A percentile compares a stretch with the other conserved stretches of the same genome.
phyloP scores from a whole-genome alignment of 176 grass and related monocot species.

The Tuctoria greenei region DNA sequence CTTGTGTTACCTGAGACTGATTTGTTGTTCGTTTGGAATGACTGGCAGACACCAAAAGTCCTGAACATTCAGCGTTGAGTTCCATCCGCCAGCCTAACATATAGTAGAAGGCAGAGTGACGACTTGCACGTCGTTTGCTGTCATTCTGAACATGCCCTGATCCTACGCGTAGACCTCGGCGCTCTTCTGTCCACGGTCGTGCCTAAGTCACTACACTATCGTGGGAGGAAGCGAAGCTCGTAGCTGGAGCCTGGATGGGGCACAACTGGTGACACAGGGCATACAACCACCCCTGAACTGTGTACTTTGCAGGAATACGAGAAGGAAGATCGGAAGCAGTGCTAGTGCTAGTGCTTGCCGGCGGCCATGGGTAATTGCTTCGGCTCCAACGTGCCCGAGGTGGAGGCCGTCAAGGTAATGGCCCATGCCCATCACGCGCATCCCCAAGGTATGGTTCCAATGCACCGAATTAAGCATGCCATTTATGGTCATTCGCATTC shows the following conservation, averaged over 20 bases:
- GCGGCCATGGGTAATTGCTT: constrained; percentile 54
- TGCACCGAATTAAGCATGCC: neutral
- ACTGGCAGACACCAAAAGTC: too few relatives aligned
- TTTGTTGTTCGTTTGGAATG: too few relatives aligned
- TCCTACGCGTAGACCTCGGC: constrained; percentile 8
- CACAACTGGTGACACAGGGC: neutral
- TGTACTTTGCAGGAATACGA: neutral
- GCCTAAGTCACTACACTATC: neutral
- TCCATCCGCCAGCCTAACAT: neutral
- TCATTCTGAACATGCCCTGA: neutral
- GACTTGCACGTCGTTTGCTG: neutral
- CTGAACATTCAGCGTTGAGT: too few relatives aligned
- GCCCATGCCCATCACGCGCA: constrained; percentile 27
- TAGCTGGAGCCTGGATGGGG: neutral
- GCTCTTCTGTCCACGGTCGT: constrained; percentile 6
- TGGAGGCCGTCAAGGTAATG: constrained; percentile 34
- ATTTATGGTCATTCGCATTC: neutral
- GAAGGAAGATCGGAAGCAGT: neutral
- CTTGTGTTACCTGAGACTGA: too few relatives aligned
- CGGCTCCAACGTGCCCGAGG: constrained; percentile 36
- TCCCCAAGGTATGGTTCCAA: constrained; percentile 29
- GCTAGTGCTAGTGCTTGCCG: neutral
- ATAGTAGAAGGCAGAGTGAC: neutral
- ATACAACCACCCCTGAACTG: neutral
- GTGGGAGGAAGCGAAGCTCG: neutral